These are phyloP conservation scores for Apiospora saccharicola DNA, from an alignment of 2,329 filamentous ascomycete species.

Conservation along the genomic window DNA sequence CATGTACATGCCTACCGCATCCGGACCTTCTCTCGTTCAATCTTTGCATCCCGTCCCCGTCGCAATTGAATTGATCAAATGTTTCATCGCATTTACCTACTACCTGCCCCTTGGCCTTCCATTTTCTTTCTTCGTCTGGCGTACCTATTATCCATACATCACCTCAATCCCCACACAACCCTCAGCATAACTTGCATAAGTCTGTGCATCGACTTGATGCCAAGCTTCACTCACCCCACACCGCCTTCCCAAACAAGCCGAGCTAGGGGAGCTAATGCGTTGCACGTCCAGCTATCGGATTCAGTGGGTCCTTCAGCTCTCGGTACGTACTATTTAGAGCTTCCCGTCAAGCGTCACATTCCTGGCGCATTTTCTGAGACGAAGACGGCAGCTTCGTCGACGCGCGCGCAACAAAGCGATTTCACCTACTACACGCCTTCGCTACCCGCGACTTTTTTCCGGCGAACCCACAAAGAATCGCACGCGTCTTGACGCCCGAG, in stretches of 20 bases:
- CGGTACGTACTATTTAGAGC: slow-evolving; percentile 1
- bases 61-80: background rate
- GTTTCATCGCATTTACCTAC: slow-evolving; percentile 2
- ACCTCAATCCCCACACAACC: background rate
- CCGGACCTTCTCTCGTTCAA: background rate
- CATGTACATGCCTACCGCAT: slow-evolving; percentile 16
- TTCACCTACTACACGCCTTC: background rate
- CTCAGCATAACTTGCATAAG: background rate
- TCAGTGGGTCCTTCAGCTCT: background rate
- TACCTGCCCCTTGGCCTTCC: background rate
- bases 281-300: slow-evolving; percentile 2
- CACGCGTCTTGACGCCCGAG: background rate
- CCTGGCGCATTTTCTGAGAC: slow-evolving; percentile 21
- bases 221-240: background rate
- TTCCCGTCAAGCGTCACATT: slow-evolving; percentile 17
- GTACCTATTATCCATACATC: background rate
- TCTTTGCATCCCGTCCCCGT: slow-evolving; percentile 1
- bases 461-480: background rate
- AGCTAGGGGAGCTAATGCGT: slow-evolving; percentile 17
- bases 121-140: background rate
- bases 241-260: slow-evolving; percentile 5
- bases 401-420: slow-evolving; percentile 8
- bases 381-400: slow-evolving; percentile 19
- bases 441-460: background rate
- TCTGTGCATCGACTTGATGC: background rate